Conservation (phyloP, 169 alveolate genomes). For the Cytauxzoon felis region DNA sequence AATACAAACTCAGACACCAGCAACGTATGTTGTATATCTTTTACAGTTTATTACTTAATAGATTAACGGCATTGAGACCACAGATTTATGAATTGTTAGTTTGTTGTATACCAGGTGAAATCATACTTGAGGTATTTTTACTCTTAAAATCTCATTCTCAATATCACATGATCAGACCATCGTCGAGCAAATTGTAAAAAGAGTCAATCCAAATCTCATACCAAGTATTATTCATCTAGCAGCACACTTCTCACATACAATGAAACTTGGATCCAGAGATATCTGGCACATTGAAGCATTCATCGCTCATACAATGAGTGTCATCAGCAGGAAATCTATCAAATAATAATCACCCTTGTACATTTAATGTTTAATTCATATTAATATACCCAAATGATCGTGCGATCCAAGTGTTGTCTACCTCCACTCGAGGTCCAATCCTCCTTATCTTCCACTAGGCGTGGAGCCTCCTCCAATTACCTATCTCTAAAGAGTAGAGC, state of each 20-base stretch:
- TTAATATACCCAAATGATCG: too few species aligned
- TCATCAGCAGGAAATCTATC: conserved; percentile 7
- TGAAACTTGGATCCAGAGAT: conserved; percentile 72
- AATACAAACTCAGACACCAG: conserved; percentile 41
- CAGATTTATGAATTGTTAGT: conserved; percentile 64
- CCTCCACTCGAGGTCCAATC: too few species aligned
- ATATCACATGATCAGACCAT: conserved; percentile 21
- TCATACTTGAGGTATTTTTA: conserved; percentile 33
- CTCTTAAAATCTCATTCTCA: conserved; percentile 16
- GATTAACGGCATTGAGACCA: conserved; percentile 45
- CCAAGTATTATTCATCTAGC: conserved; percentile 51
- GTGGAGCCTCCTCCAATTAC: too few species aligned
- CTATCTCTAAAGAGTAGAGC: too few species aligned
- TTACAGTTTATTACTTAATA: background rate
- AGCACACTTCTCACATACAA: conserved; percentile 69
- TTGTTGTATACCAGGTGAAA: conserved; percentile 63
- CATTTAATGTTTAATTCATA: too few species aligned
- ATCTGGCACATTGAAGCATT: conserved; percentile 81
- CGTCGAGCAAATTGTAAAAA: conserved; percentile 21
- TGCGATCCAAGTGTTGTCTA: too few species aligned
- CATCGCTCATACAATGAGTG: conserved; percentile 72
- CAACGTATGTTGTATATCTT: conserved; percentile 5
- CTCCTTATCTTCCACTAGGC: too few species aligned
- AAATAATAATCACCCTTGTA: too few species aligned
- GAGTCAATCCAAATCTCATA: conserved; percentile 38